phyloP scores from a whole-genome alignment of 768 basidiomycete genomes.

The Auricularia auricula-judae region DNA sequence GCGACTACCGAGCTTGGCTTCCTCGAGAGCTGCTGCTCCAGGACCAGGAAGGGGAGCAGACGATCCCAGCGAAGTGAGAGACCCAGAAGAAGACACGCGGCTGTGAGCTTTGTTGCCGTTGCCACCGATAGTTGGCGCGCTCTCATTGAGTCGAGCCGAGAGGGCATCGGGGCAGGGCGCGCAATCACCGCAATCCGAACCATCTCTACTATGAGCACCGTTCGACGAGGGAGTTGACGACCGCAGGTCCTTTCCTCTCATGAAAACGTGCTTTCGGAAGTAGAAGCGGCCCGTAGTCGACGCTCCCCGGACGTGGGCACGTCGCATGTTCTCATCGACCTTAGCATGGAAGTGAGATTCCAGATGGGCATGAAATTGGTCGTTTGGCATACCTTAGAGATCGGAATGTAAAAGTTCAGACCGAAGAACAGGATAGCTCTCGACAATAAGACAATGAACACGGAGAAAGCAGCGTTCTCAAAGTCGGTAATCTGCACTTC shows the following conservation, averaged over 20 bases:
- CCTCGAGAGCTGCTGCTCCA: background rate
- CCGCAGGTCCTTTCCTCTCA: slow-evolving; percentile 30
- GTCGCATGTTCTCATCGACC: slow-evolving; percentile 96
- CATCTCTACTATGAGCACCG: background rate
- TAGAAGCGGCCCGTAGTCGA: slow-evolving; percentile 64
- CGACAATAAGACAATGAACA: slow-evolving; percentile 90
- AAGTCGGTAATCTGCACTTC: slow-evolving; percentile 98
- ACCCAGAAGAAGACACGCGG: slow-evolving; percentile 24
- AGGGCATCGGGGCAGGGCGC: background rate
- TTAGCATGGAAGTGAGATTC: slow-evolving; percentile 19
- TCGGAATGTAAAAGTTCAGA: slow-evolving; percentile 92
- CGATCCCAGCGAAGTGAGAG: background rate
- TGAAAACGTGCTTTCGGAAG: slow-evolving; percentile 82
- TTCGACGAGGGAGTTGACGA: slow-evolving; percentile 15
- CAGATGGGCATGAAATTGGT: background rate
- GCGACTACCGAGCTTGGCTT: slow-evolving; percentile 6
- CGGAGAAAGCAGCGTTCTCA: slow-evolving; percentile 93
- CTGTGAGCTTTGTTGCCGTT: background rate
- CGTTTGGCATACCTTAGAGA: slow-evolving; percentile 64
- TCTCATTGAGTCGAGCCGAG: background rate
- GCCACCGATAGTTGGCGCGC: background rate
- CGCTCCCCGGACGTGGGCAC: slow-evolving; percentile 80
- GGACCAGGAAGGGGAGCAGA: slow-evolving; percentile 1
- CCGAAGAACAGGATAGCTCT: slow-evolving; percentile 86
- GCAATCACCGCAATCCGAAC: background rate